Conservation (phyloP, 345 rosid species). For the Populus davidiana region DNA sequence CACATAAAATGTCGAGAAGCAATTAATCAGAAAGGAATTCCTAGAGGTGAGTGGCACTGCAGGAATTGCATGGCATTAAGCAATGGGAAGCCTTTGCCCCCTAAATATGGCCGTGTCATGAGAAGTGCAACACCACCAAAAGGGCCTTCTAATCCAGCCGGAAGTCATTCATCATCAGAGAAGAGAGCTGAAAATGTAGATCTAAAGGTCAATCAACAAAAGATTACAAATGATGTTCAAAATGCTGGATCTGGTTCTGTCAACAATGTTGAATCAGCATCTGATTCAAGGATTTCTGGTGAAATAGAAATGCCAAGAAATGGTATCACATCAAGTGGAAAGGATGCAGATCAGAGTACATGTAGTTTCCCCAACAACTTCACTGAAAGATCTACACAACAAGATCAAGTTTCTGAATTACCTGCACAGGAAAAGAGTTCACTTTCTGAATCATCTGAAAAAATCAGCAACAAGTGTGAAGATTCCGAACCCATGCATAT, state of each 20-base stretch:
- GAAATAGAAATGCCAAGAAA: conserved; percentile 23
- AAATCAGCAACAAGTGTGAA: conserved; percentile 16
- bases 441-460: conserved; percentile 21
- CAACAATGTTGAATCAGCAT: conserved; percentile 26
- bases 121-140: conserved; percentile 53
- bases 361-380: conserved; percentile 21
- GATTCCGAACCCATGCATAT: conserved; percentile 20
- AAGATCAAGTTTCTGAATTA: conserved; percentile 30
- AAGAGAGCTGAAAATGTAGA: conserved; percentile 48
- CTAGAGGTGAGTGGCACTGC: conserved; percentile 94
- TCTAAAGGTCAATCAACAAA: conserved; percentile 45
- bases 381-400: conserved; percentile 23
- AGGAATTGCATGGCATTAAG: conserved; percentile 58
- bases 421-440: conserved; percentile 15
- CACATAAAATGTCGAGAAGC: conserved; percentile 78
- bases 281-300: conserved; percentile 29
- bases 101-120: conserved; percentile 84
- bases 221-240: conserved; percentile 32
- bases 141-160: conserved; percentile 42
- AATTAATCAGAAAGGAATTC: conserved; percentile 59
- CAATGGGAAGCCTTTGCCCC: conserved; percentile 84
- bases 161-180: conserved; percentile 47
- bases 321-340: conserved; percentile 14
- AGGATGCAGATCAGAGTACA: conserved; percentile 26
- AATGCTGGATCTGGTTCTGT: conserved; percentile 31